Percentiles rank a stretch among this genome's conserved stretches.
Evolutionary conservation across 2,329 filamentous ascomycete genomes (phyloP).

Genomic region (Ophiostoma tasmaniense): DNA sequence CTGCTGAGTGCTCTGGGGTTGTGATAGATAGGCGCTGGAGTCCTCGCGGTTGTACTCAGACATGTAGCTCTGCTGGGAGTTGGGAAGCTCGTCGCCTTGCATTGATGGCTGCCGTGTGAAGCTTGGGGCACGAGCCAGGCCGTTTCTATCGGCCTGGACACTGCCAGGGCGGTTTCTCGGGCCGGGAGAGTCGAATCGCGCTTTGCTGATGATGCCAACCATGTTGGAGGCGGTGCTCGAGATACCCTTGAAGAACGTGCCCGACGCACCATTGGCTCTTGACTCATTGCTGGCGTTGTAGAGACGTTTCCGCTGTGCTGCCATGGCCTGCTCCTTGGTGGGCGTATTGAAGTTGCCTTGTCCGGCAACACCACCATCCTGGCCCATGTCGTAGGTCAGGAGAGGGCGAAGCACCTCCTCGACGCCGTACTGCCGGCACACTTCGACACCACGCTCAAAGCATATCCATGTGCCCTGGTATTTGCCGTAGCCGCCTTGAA

Average conservation of each 20-base stretch:
- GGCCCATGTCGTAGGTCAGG: slow-evolving; percentile 71
- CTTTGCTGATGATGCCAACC: slow-evolving; percentile 93
- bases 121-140: slow-evolving; percentile 57
- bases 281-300: slow-evolving; percentile 70
- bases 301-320: slow-evolving; percentile 82
- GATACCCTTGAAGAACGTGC: slow-evolving; percentile 96
- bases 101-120: slow-evolving; percentile 65
- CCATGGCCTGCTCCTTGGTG: slow-evolving; percentile 98
- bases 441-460: slow-evolving; percentile 83
- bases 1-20: slow-evolving; percentile 33
- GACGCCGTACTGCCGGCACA: slow-evolving; percentile 73
- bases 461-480: slow-evolving; percentile 99
- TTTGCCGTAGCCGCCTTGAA: slow-evolving; percentile 96
- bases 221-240: slow-evolving; percentile 87
- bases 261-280: slow-evolving; percentile 57
- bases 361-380: slow-evolving; percentile 63
- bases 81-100: slow-evolving; percentile 62
- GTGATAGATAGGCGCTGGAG: slow-evolving; percentile 55
- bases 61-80: slow-evolving; percentile 75
- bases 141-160: slow-evolving; percentile 32
- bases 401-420: slow-evolving; percentile 68
- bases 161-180: slow-evolving; percentile 44
- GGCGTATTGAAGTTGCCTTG: slow-evolving; percentile 80
- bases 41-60: slow-evolving; percentile 74
- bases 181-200: slow-evolving; percentile 79